Evolutionary conservation across 2,329 filamentous ascomycete species (phyloP), one percentile per base, ranked within the genome.

Genomic region (Ophiostoma australiae): DNA sequence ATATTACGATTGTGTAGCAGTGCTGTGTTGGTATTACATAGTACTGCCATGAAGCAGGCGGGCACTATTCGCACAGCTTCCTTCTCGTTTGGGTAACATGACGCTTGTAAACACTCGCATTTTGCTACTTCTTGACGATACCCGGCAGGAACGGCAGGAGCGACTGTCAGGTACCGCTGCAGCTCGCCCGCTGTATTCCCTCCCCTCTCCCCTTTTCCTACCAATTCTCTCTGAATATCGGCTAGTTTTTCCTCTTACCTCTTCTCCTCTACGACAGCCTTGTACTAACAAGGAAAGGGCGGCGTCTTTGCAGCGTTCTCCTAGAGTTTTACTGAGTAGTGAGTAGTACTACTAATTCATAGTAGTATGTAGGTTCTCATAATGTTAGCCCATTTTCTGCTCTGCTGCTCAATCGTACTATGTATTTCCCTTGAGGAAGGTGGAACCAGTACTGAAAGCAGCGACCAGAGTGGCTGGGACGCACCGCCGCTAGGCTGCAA

Each of bases 401-500:
- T 52, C 33, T 20, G 23, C 15, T 55, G 15, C 17, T 44, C 41
- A 17, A 44, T 5, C 15, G 41, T n/a, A n/a, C n/a, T n/a, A n/a
- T n/a, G n/a, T 44, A 44, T 44, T 44, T 44, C 17, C 41, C 15
- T 17, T 39, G 58, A 63, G 5, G 17, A 63, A 33, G 61, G 48
- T 10, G 61, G 61, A n/a, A 31, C 6, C 33, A 27, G 31, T 6
- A 20, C 23, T n/a, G 44, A 11, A 39, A 48, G 10, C 35, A 61
- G 70, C 55, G 66, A 68, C 68, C 70, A 27, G 41, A 58, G 37
- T 70, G 35, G 63, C 44, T 65, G 71, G 71, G 58, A 68, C n/a
- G 31, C n/a, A 65, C 35, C 15, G 63, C 48, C 68, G 65, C 71
- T 72, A 72, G 55, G 1, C 66, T 58, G 23, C 20, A 72, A 65